These are phyloP conservation scores for Batkoa obscura DNA, from an alignment of 371 early-diverging fungal species.

Conservation along the genomic window DNA sequence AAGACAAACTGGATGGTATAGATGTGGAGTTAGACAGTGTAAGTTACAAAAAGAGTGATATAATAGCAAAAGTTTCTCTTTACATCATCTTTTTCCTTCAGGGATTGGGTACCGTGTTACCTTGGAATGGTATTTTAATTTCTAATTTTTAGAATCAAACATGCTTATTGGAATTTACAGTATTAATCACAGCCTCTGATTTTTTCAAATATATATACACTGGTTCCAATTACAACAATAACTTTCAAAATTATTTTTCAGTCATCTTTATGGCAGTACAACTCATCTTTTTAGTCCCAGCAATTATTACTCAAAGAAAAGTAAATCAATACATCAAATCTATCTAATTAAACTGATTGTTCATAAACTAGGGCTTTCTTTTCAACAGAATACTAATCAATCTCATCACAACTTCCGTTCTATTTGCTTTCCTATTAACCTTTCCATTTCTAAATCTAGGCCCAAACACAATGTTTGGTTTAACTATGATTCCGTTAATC, in stretches of 20 bases:
- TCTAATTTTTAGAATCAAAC: background rate
- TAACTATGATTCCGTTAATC: conserved; percentile 30
- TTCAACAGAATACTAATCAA: background rate
- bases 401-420: too few relatives aligned
- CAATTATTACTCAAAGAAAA: conserved; percentile 36
- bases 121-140: conserved; percentile 49
- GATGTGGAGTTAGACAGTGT: too few relatives aligned
- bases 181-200: conserved; percentile 55
- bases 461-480: conserved; percentile 27
- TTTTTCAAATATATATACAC: conserved; percentile 41
- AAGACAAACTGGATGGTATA: too few relatives aligned
- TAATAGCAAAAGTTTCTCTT: too few relatives aligned
- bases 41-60: too few relatives aligned
- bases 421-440: background rate
- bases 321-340: conserved; percentile 13
- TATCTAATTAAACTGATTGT: background rate
- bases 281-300: conserved; percentile 27
- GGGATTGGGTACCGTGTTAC: conserved; percentile 53
- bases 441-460: background rate
- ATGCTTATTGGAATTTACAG: conserved; percentile 11
- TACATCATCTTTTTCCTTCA: conserved; percentile 43
- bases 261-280: conserved; percentile 40
- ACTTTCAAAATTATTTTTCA: conserved; percentile 62
- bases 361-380: background rate
- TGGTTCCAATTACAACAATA: conserved; percentile 30